These are phyloP conservation scores for Sporisorium graminicola DNA, from an alignment of 1,284 basidiomycete genomes.

Conservation along the genomic window DNA sequence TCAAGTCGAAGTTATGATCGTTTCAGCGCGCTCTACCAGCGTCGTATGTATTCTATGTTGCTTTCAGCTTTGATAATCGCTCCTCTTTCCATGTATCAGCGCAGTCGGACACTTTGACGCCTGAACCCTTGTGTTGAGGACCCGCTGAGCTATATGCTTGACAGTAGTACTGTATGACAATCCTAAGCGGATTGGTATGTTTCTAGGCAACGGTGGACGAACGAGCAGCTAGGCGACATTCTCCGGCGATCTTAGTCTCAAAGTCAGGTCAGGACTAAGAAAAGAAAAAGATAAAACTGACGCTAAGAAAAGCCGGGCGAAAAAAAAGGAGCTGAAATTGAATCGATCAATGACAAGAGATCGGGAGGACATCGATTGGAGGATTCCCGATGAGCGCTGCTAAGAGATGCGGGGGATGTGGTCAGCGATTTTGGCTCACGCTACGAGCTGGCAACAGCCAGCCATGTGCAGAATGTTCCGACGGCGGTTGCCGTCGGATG, in stretches of 20 bases:
- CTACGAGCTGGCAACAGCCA: background rate
- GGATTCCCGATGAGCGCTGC: background rate
- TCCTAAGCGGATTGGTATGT: too few species aligned
- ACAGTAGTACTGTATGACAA: too few species aligned
- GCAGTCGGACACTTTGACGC: too few species aligned
- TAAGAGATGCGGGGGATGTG: too few species aligned
- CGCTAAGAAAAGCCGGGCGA: background rate
- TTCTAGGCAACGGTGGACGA: too few species aligned
- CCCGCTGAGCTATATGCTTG: too few species aligned
- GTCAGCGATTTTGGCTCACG: too few species aligned
- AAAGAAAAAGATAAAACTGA: background rate
- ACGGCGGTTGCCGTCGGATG: background rate
- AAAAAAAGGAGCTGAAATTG: constrained; percentile 3
- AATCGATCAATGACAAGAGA: background rate
- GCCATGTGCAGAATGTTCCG: background rate
- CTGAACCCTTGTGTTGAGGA: too few species aligned
- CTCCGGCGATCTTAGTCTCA: too few species aligned
- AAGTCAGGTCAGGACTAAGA: background rate
- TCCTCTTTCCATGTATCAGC: background rate
- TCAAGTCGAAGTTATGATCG: constrained; percentile 25
- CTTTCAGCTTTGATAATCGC: background rate
- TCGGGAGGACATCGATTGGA: background rate
- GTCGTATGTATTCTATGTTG: background rate
- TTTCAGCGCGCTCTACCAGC: background rate
- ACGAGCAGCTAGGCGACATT: too few species aligned